Conservation (phyloP, 1,139 yeast species). For the Candida sp. region DNA sequence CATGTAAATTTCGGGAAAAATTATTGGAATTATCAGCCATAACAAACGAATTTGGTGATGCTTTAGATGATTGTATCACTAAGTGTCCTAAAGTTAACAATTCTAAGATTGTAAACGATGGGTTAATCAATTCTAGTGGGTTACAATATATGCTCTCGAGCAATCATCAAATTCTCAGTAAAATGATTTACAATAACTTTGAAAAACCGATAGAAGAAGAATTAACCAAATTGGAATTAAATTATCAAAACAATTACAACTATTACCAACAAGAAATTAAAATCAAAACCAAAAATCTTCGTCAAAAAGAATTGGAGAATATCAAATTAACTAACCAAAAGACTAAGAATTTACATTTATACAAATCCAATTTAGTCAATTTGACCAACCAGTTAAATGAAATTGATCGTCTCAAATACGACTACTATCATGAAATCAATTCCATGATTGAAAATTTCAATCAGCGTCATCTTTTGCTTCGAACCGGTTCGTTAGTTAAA, state of each 20-base stretch:
- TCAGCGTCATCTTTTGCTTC: slow-evolving; percentile 48
- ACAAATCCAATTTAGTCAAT: slow-evolving; percentile 62
- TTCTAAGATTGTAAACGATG: slow-evolving; percentile 59
- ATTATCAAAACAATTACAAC: slow-evolving; percentile 41
- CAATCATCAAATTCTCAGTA: slow-evolving; percentile 69
- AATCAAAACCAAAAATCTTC: slow-evolving; percentile 46
- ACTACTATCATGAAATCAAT: slow-evolving; percentile 66
- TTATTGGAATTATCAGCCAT: slow-evolving; percentile 52
- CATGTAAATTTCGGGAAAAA: slow-evolving; percentile 49
- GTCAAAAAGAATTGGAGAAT: slow-evolving; percentile 55
- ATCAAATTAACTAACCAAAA: slow-evolving; percentile 52
- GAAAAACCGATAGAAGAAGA: slow-evolving; percentile 51
- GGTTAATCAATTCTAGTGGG: slow-evolving; percentile 72
- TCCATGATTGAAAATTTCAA: slow-evolving; percentile 39
- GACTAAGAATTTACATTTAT: slow-evolving; percentile 58
- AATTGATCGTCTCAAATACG: slow-evolving; percentile 71
- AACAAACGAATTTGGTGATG: slow-evolving; percentile 71
- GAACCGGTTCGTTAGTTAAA: slow-evolving; percentile 63
- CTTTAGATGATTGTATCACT: slow-evolving; percentile 51
- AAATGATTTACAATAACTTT: slow-evolving; percentile 50
- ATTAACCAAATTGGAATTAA: slow-evolving; percentile 36
- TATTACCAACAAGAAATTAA: slow-evolving; percentile 53
- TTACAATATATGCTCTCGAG: slow-evolving; percentile 74
- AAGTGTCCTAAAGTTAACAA: slow-evolving; percentile 69
- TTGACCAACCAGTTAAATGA: slow-evolving; percentile 76